Conservation (phyloP, 2,329 filamentous ascomycete genomes). For the Rhynchosporium secalis region DNA sequence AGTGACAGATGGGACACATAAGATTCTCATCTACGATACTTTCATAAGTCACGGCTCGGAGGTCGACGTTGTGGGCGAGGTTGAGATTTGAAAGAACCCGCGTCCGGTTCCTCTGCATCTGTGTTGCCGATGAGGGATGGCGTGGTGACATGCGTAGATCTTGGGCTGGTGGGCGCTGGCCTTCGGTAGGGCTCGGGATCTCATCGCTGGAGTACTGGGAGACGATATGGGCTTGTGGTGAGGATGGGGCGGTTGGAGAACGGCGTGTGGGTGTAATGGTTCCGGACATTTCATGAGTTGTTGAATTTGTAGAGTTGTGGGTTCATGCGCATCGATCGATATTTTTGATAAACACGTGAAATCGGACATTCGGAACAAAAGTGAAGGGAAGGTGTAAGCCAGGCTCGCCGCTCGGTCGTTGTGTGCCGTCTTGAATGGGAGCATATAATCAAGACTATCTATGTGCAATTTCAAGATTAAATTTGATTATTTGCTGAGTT, state of each 20-base stretch:
- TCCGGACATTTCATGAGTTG: constrained; percentile 7
- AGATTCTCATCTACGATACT: constrained; percentile 42
- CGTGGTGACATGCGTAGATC: constrained; percentile 17
- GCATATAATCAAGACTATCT: not conserved
- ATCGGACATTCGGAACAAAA: constrained; percentile 8
- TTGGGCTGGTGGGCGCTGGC: constrained; percentile 17
- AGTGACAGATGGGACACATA: constrained; percentile 52
- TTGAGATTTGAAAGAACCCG: constrained; percentile 22
- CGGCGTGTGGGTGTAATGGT: not conserved
- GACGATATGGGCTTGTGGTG: constrained; percentile 10
- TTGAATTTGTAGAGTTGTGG: not conserved
- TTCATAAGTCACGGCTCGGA: constrained; percentile 42
- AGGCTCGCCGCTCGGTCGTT: not conserved
- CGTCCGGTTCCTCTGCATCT: not conserved
- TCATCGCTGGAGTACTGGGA: constrained; percentile 17
- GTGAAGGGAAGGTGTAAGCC: not conserved
- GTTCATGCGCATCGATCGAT: not conserved
- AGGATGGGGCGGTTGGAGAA: constrained; percentile 1
- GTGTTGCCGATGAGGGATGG: not conserved
- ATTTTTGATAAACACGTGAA: constrained; percentile 5
- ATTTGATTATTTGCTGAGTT: constrained; percentile 3
- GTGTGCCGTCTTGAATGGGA: not conserved
- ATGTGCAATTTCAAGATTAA: not conserved
- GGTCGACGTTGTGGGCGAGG: constrained; percentile 36
- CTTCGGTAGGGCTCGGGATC: not conserved